Evolutionary conservation across 1,284 basidiomycete species (phyloP), one percentile per base, ranked within the genome.

Genomic region (Dichomitus squalens): DNA sequence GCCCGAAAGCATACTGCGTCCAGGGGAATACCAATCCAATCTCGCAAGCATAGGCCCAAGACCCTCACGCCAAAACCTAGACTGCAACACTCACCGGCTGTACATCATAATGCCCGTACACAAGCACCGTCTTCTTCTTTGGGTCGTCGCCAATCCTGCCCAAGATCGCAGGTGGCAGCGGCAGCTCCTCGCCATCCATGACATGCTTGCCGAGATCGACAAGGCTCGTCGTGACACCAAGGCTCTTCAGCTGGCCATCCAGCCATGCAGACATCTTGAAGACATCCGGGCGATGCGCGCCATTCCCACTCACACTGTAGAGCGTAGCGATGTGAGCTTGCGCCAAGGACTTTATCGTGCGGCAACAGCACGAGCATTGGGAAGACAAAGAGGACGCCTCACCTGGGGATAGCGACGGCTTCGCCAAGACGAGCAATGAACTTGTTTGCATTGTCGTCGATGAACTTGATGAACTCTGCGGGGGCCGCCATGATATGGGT

Each of bases 321-420:
- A 23, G 23, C 8, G 11, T 25, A 20, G 20, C 25, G 40, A 49
- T 21, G 9, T 31, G 20, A 31, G 27, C 38, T 49, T 46, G 43
- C 14, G 29, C 29, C 27, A 29, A 29, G 29, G 9, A 29, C 29
- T 18, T 18, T 4, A 47, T 33, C 2, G 16, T 39, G 35, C 6
- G 36, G n/a, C 20, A 16, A 21, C 7, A 25, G 11, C 31, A 20
- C 36, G 44, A 31, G 39, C 40, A 41, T 31, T 14, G 11, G 27
- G n/a, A n/a, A n/a, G n/a, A n/a, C n/a, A n/a, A n/a, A n/a, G n/a
- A 23, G 25, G 14, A 20, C 23, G 34, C 16, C 76, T 63, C 64
- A 93, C 93, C 91, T 93, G 52, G 93, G 92, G 64, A 97, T 96
- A 38, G 87, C 85, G 57, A 97, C 93, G n/a, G 95, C 93, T 44